Evolutionary conservation across 495 filamentous ascomycete genomes (phyloP).

Genomic region (Trichoderma virens): DNA sequence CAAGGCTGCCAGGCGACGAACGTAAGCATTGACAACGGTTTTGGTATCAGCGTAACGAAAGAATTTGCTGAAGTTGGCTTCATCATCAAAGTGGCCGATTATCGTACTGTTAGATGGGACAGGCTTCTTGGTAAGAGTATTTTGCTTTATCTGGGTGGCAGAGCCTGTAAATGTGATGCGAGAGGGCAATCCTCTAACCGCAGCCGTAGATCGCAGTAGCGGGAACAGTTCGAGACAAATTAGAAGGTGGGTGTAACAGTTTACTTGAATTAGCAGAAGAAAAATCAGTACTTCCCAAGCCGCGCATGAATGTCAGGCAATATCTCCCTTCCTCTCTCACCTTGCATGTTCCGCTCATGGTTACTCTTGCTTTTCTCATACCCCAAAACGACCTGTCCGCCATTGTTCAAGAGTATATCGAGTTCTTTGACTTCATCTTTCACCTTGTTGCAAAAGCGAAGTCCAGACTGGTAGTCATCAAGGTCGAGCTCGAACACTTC

Average conservation of each 20-base stretch:
- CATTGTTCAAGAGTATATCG: slow-evolving; percentile 40
- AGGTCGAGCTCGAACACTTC: slow-evolving; percentile 49
- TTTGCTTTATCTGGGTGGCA: slow-evolving; percentile 23
- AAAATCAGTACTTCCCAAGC: neutral
- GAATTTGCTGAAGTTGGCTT: slow-evolving; percentile 9
- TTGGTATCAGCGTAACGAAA: slow-evolving; percentile 10
- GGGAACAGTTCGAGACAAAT: neutral
- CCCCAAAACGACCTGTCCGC: neutral
- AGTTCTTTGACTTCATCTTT: slow-evolving; percentile 26
- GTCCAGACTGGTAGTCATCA: slow-evolving; percentile 21
- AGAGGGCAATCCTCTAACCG: neutral
- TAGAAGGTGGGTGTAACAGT: neutral
- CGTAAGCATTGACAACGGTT: slow-evolving; percentile 10
- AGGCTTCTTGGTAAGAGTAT: slow-evolving; percentile 12
- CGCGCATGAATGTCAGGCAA: neutral
- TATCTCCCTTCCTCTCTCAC: neutral
- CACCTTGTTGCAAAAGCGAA: slow-evolving; percentile 19
- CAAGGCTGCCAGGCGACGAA: slow-evolving; percentile 12
- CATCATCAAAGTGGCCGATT: neutral
- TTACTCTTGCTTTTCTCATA: slow-evolving; percentile 1
- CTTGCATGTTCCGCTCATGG: neutral
- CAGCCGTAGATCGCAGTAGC: neutral
- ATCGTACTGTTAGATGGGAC: neutral
- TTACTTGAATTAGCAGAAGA: neutral
- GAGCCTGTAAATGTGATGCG: slow-evolving; percentile 2